Evolutionary conservation across 495 filamentous ascomycete species (phyloP), one percentile per base, ranked within the genome.

Genomic region (Hypomontagnella submonticulosa): DNA sequence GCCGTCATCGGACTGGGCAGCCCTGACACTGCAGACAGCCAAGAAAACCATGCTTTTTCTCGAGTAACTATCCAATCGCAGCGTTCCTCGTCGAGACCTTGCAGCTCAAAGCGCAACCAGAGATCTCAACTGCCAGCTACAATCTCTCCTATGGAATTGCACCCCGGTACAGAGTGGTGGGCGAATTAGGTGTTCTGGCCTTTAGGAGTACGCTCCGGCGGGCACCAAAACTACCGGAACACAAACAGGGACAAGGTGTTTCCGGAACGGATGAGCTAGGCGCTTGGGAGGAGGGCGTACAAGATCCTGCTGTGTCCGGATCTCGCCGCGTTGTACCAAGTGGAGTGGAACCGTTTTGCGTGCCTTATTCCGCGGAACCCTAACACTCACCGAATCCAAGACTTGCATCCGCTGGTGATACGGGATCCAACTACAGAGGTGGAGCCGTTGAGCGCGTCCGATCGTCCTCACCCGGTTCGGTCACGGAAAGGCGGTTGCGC

Each of bases 171-270:
- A 16, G 11, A 11, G 15, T 34, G n/a, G 15, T n/a, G 27, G 13
- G 30, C 47, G 10, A 50, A 19, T 7, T 16, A 30, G 2, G 11
- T 20, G 18, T 36, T 32, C 16, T 3, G 13, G 30, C 4, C 6
- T 50, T 32, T 4, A 50, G 10, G 27, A 32, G 9, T 13, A 34
- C 47, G 30, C 27, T 36, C 47, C 47, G 47, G 18, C 47, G 32
- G 11, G 30, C 3, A 50, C 19, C 18, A 2, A 20, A 47, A 16
- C 18, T 47, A 12, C n/a, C 0, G 20, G 12, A 30, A 18, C 23
- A 27, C 23, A 27, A 27, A 27, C 23, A 27, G 23, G 23, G 23
- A 27, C 23, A 27, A 27, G 20, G 20, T 12, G 9, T 33, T 27
- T 13, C 8, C 30, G 11, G 47, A 18, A 1, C 11, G 13, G 30